phyloP scores from a whole-genome alignment of 768 basidiomycete species.

The Tricholomella constricta region DNA sequence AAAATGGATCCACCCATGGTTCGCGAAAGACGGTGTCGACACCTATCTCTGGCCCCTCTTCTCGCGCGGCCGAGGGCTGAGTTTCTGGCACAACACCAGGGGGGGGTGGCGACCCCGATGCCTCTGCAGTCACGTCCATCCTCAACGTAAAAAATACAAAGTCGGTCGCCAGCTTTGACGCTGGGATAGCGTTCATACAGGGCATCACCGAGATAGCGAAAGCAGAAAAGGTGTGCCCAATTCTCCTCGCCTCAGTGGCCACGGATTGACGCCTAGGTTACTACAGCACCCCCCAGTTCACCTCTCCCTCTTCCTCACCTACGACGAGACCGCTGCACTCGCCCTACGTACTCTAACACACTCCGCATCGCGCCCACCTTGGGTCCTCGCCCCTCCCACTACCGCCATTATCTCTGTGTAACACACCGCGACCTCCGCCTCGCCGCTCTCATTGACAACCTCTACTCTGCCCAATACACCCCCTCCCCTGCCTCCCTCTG shows the following conservation, averaged over 20 bases:
- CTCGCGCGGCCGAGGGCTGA: conserved; percentile 27
- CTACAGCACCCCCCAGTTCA: conserved; percentile 27
- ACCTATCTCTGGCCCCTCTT: conserved; percentile 38
- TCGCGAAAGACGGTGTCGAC: conserved; percentile 32
- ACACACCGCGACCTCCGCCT: conserved; percentile 54
- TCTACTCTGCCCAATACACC: conserved; percentile 3
- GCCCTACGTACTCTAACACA: conserved; percentile 26
- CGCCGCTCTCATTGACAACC: conserved; percentile 42
- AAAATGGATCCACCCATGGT: conserved; percentile 34
- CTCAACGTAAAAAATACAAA: conserved; percentile 16
- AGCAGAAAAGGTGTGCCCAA: conserved; percentile 30
- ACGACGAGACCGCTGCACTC: conserved; percentile 14
- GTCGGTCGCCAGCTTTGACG: conserved; percentile 20
- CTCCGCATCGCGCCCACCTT: conserved; percentile 18
- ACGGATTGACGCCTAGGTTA: no score
- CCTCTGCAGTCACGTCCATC: conserved; percentile 4
- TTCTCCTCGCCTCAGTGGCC: no score
- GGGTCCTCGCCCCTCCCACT: background rate
- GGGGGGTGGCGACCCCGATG: background rate
- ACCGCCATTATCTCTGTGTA: conserved; percentile 32
- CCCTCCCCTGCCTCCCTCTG: no score
- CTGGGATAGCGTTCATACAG: conserved; percentile 20
- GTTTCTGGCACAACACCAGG: background rate
- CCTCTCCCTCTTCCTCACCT: conserved; percentile 17
- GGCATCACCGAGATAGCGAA: conserved; percentile 16